Percentiles rank a stretch among this genome's conserved stretches.
These are phyloP conservation scores for Myrica gale DNA, from an alignment of 306 rosid species.

Conservation along the genomic window DNA sequence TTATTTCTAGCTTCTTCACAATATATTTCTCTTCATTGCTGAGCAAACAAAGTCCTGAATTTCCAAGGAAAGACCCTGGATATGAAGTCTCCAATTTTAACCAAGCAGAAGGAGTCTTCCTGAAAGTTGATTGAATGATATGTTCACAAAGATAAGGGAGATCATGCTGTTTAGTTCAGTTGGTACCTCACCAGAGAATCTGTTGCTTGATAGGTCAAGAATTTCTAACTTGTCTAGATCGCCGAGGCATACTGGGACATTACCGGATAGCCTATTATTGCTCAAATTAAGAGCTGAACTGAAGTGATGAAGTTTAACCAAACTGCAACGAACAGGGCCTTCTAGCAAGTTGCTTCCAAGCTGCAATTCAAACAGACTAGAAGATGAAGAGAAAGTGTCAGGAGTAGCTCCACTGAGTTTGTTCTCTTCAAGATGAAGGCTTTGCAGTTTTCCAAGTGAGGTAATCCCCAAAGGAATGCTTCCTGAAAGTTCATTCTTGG, in stretches of 20 bases:
- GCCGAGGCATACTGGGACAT: constrained; percentile 22
- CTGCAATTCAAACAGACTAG: constrained; percentile 17
- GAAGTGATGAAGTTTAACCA: constrained; percentile 15
- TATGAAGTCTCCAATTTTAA: constrained; percentile 19
- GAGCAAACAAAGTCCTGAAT: constrained; percentile 21
- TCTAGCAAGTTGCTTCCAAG: constrained; percentile 24
- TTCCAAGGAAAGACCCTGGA: constrained; percentile 26
- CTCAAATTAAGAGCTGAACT: constrained; percentile 22
- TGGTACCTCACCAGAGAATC: constrained; percentile 20
- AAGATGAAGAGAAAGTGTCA: constrained; percentile 15
- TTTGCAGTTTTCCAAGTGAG: constrained; percentile 20
- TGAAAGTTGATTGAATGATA: constrained; percentile 18
- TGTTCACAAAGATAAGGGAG: constrained; percentile 27
- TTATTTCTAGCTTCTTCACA: constrained; percentile 11
- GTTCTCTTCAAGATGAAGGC: constrained; percentile 25
- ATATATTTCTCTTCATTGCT: constrained; percentile 10
- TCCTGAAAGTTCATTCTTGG: constrained; percentile 22
- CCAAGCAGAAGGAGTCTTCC: constrained; percentile 28
- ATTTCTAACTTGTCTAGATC: constrained; percentile 21
- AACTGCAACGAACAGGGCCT: constrained; percentile 23
- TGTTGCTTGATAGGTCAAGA: constrained; percentile 23
- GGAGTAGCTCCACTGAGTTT: constrained; percentile 18
- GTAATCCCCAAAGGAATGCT: constrained; percentile 20
- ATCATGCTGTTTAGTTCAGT: constrained; percentile 21
- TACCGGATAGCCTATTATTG: constrained; percentile 24